Conservation (phyloP, 768 basidiomycete species). For the Tephrocybe rancida region DNA sequence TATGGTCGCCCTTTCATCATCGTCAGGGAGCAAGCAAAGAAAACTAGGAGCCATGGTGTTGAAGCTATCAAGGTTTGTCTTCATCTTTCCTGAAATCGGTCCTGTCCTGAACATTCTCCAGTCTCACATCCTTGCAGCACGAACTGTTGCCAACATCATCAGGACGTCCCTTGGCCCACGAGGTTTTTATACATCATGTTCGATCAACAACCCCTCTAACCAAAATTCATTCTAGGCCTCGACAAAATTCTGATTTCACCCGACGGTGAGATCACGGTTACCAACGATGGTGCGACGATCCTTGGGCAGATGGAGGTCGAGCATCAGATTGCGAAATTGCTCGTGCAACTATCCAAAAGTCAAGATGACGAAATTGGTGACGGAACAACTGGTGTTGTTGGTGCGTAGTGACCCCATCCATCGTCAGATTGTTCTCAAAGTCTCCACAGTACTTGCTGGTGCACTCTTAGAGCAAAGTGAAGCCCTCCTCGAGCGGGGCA, state of each 20-base stretch:
- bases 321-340: conserved; percentile 97
- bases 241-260: conserved; percentile 95
- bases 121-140: conserved; percentile 96
- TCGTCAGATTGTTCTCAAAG: conserved; percentile 3
- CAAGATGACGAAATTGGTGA: conserved; percentile 99
- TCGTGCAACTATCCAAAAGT: conserved; percentile 95
- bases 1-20: conserved; percentile 98
- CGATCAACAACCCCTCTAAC: conserved; percentile 1
- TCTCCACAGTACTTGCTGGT: conserved; percentile 84
- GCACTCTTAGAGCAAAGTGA: conserved; percentile 95
- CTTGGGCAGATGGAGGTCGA: conserved; percentile 99
- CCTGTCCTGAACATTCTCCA: conserved; percentile 27
- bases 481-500: conserved; percentile 95
- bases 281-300: conserved; percentile 99
- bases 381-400: conserved; percentile 98
- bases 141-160: conserved; percentile 92
- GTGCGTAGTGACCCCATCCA: conserved; percentile 49
- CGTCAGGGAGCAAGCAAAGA: conserved; percentile 89
- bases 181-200: conserved; percentile 47
- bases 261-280: conserved; percentile 98
- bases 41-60: conserved; percentile 88
- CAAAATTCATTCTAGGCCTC: conserved; percentile 56
- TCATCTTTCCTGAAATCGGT: conserved; percentile 10
- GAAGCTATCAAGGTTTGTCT: conserved; percentile 88
- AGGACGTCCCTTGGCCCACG: conserved; percentile 94